Base-by-base conservation (phyloP, 1,284 basidiomycete genomes). In the Sphagnurus paluster region DNA sequence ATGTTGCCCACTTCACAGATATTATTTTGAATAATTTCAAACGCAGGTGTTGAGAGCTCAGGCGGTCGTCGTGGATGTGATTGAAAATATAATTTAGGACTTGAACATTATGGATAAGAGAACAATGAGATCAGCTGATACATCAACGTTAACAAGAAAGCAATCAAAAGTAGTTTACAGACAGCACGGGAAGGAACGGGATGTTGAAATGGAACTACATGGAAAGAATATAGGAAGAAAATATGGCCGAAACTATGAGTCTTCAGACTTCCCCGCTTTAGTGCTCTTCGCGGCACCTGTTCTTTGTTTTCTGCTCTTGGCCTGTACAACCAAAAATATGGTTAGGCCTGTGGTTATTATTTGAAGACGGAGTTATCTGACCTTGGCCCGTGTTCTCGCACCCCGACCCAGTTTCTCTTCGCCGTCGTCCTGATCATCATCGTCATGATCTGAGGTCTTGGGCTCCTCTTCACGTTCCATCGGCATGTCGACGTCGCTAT, bases 331-430 rank as follows among this genome's bases (percentile, higher is more conserved):
- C 2, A 20, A 37, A 13, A 9, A 28, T 43, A 19, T 33, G 8
- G 3, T 5, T 3, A 26, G 23, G n/a, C n/a, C n/a, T 36, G 13
- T 20, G n/a, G n/a, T n/a, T n/a, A n/a, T n/a, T n/a, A n/a, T n/a
- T n/a, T n/a, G n/a, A n/a, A n/a, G n/a, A n/a, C n/a, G 26, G 20
- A 20, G 17, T 5, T 6, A 11, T n/a, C 43, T 30, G 26, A 70
- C 70, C 63, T 68, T 70, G 13, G 69, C 67, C 19, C 61, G 57
- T 24, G 64, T 66, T 37, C 68, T 59, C 19, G 68, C 68, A 4
- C 69, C 68, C 14, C 67, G 54, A 7, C 66, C 67, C 13, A 68
- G 41, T 41, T 62, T 53, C 53, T 66, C 63, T 52, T 64, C 65
- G 13, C 41, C 54, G 11, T 37, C 56, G 20, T 64, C 57, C 1